Base-by-base conservation (phyloP, 768 basidiomycete species). In the Trametes villosa region DNA sequence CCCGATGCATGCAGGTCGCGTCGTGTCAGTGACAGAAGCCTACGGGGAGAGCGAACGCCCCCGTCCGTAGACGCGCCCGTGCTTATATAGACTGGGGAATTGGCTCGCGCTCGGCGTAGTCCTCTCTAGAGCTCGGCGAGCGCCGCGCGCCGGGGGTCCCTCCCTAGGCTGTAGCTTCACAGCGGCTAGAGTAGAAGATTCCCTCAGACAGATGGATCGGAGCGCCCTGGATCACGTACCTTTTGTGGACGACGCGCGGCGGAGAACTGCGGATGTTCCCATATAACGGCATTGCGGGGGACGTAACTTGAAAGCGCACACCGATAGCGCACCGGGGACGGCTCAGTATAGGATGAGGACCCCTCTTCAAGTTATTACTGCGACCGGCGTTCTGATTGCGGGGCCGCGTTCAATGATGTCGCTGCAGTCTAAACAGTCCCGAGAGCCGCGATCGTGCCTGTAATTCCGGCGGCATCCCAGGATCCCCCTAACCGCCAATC, bases 31-130 rank as follows among this genome's bases (percentile, higher is more conserved):
- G 30, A 11, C 13, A 18, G 44, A 49, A 42, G 45, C 46, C 30
- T 7, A 46, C 53, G 22, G 53, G 52, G 30, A 22, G 38, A 12
- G n/a, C 9, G 40, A 24, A 2, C 18, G 33, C 45, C 11, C n/a
- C 24, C n/a, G 53, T 7, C 29, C 3, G 22, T 40, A 29, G 53
- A 26, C 40, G 48, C 40, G 11, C 53, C 30, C 20, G 36, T 44
- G 50, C 60, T 61, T 61, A 61, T 61, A 61, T 53, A 44, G 24
- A 44, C n/a, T 20, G 13, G 13, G 48, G 47, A 44, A 18, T 50
- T 49, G 33, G 40, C 59, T 53, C 47, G 53, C 40, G 46, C 30
- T 60, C 44, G 18, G 42, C 31, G 34, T 17, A 38, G 46, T 41
- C 13, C 47, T 44, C 48, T 9, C 53, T 31, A 44, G 47, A n/a